A percentile compares a stretch with the other conserved stretches of the same genome.
These are phyloP conservation scores for Colletotrichum sp. DNA, from an alignment of 2,329 filamentous ascomycete genomes.

Conservation along the genomic window DNA sequence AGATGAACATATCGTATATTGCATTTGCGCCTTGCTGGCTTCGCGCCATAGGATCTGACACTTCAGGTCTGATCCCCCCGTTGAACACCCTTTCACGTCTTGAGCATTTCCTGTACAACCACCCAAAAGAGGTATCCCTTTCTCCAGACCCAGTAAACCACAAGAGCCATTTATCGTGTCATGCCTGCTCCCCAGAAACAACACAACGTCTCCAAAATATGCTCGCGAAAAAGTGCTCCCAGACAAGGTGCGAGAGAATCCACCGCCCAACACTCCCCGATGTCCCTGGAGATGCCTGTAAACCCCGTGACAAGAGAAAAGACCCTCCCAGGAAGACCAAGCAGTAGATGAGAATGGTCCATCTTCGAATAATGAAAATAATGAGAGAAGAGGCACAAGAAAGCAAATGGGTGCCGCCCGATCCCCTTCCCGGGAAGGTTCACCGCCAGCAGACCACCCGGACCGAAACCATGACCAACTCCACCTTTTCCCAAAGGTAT, in stretches of 20 bases:
- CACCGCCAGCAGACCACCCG: slow-evolving; percentile 14
- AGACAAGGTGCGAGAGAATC: slow-evolving; percentile 7
- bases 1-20: slow-evolving; percentile 38
- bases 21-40: slow-evolving; percentile 33
- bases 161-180: slow-evolving; percentile 22
- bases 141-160: slow-evolving; percentile 6
- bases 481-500: slow-evolving; percentile 31
- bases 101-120: slow-evolving; percentile 22
- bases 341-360: slow-evolving; percentile 3
- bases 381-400: slow-evolving; percentile 14
- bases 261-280: slow-evolving; percentile 3
- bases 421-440: background rate
- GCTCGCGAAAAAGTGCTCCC: slow-evolving; percentile 21
- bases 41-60: slow-evolving; percentile 10
- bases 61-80: background rate
- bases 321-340: background rate
- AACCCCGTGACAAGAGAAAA: background rate
- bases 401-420: background rate
- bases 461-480: slow-evolving; percentile 35
- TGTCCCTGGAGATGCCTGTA: background rate
- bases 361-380: slow-evolving; percentile 10
- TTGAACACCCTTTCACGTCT: slow-evolving; percentile 22
- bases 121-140: slow-evolving; percentile 18
- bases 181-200: slow-evolving; percentile 18
- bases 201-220: slow-evolving; percentile 13